Evolutionary conservation across 208 protist genomes (phyloP), one percentile per base, ranked within the genome.

Genomic region (Leishmania martiniquensis): DNA sequence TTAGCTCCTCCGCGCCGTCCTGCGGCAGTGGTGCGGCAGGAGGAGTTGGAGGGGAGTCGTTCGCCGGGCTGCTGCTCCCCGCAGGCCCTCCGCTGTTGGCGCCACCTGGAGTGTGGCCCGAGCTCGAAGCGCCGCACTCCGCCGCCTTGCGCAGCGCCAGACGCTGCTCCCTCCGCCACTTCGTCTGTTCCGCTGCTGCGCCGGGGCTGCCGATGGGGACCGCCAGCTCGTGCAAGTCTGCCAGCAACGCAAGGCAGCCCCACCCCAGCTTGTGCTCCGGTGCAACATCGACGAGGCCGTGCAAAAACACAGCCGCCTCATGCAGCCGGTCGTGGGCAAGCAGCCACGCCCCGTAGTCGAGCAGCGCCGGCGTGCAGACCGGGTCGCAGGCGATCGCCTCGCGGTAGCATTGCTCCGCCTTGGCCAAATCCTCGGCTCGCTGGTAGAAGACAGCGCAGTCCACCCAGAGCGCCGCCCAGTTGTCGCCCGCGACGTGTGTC

Each of bases 381-480:
- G 91, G 83, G 67, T 95, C 85, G 79, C 86, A 86, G 29, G 93
- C 84, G 72, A 98, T 85, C 39, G 94, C 93, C 72, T 98, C 96
- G 57, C 93, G 92, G 66, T 96, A 98, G 73, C 89, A 93, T 83
- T 96, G 91, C 87, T 98, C 96, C 29, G 96, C 93, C 77, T 90
- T 93, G 51, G 84, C 77, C n/a, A 88, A 67, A 49, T 96, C 87
- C n/a, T 89, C 89, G n/a, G 77, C 77, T 69, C 93, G 89, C 32
- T 91, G 74, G 89, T 93, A 97, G 81, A 95, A 95, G 65, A 82
- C 63, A 4, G 86, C 96, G 57, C 93, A 91, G 72, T 98, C 96
- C 39, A 79, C 76, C 92, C 91, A 98, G 49, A 95, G 52, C 62
- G 79, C 76, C 34, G 75, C 76, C 68, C 76, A 85, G 67, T 59